These are phyloP conservation scores for Russula emetica DNA, from an alignment of 768 basidiomycete species.

Conservation along the genomic window DNA sequence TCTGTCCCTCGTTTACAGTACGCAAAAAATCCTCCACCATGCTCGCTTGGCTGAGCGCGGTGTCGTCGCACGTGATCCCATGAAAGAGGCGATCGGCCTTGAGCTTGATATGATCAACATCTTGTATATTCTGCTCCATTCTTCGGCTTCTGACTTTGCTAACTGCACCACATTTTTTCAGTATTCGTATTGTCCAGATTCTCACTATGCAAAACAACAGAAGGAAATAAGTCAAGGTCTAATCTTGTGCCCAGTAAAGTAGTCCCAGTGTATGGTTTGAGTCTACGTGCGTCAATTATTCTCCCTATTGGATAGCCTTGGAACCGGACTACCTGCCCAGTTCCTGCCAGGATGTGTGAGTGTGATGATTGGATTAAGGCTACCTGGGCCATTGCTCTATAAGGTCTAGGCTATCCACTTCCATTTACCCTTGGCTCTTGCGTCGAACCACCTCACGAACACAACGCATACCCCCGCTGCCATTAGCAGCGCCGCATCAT, in stretches of 20 bases:
- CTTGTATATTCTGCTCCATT: conserved; percentile 48
- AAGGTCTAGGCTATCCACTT: conserved; percentile 38
- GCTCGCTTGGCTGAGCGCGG: conserved; percentile 72
- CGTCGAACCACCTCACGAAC: conserved; percentile 43
- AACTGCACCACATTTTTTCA: conserved; percentile 32
- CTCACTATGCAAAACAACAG: conserved; percentile 62
- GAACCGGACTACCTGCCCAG: background rate
- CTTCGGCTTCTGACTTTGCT: conserved; percentile 12
- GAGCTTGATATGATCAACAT: conserved; percentile 90
- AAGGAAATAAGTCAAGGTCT: conserved; percentile 41
- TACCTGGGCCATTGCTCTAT: background rate
- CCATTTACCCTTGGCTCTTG: conserved; percentile 40
- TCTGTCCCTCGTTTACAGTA: conserved; percentile 41
- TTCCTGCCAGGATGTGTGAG: background rate
- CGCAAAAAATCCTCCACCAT: conserved; percentile 78
- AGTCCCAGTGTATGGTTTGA: background rate
- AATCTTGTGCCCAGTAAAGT: background rate
- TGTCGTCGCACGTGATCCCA: conserved; percentile 60
- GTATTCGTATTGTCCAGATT: conserved; percentile 78
- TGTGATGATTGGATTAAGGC: conserved; percentile 1
- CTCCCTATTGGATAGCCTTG: background rate
- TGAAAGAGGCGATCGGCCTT: conserved; percentile 72
- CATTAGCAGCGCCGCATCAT: conserved; percentile 38
- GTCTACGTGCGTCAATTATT: background rate
- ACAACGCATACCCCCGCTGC: conserved; percentile 39